Conservation (phyloP, 352 stramenopile species). For the Phytophthora quininea region DNA sequence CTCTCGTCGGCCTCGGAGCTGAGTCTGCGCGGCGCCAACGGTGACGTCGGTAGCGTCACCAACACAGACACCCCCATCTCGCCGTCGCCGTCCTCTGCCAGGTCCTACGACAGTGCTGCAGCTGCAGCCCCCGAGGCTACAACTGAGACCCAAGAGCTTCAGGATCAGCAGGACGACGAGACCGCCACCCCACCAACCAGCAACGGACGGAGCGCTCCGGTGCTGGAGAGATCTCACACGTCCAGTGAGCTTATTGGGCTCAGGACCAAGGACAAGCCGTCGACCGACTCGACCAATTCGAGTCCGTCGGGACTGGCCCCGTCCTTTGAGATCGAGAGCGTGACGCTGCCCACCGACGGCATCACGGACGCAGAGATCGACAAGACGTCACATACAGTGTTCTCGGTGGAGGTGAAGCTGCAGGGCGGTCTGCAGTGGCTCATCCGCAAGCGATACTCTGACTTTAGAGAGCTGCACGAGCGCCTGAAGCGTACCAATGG, state of each 20-base stretch:
- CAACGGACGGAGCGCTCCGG: constrained; percentile 43
- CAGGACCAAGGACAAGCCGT: constrained; percentile 54
- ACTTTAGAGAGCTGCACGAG: constrained; percentile 89
- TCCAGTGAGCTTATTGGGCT: constrained; percentile 72
- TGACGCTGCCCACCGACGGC: constrained; percentile 65
- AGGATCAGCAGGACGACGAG: constrained; percentile 25
- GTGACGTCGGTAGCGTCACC: background rate
- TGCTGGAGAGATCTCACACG: constrained; percentile 74
- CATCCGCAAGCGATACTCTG: constrained; percentile 90
- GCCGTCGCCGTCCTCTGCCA: constrained; percentile 49
- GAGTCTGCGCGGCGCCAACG: constrained; percentile 32
- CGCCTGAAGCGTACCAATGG: constrained; percentile 79
- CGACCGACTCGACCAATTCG: constrained; percentile 51
- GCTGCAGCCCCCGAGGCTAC: constrained; percentile 38
- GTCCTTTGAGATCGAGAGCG: constrained; percentile 87
- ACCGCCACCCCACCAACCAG: background rate
- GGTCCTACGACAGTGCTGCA: constrained; percentile 47
- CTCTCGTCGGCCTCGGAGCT: constrained; percentile 32
- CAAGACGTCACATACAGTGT: constrained; percentile 82
- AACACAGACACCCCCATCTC: constrained; percentile 29
- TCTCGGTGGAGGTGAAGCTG: constrained; percentile 80
- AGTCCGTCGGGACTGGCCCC: constrained; percentile 47
- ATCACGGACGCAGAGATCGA: constrained; percentile 86
- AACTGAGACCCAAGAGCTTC: constrained; percentile 15
- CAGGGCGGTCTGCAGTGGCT: constrained; percentile 86